Conservation (phyloP, 2,329 filamentous ascomycete species). For the Scorias spongiosa region DNA sequence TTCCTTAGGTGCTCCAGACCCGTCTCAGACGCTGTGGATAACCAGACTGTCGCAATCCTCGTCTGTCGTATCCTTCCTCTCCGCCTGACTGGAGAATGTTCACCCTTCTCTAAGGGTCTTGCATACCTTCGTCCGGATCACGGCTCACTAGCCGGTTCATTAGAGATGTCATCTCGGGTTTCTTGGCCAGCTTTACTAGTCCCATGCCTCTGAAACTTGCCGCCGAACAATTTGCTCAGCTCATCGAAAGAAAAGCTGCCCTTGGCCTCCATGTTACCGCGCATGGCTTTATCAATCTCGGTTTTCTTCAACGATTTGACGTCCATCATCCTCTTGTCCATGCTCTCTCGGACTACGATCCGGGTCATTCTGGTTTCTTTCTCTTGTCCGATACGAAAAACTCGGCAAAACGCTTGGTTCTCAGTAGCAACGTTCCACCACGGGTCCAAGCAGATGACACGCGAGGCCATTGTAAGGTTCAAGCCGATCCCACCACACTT, state of each 20-base stretch:
- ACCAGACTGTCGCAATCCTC: too few species aligned
- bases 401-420: conserved; percentile 47
- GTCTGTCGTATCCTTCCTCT: too few species aligned
- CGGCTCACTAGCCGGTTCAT: too few species aligned
- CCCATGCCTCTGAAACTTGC: too few species aligned
- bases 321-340: conserved; percentile 40
- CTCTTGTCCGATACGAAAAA: conserved; percentile 49
- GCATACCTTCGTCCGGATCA: too few species aligned
- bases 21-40: too few species aligned
- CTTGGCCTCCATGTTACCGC: conserved; percentile 23
- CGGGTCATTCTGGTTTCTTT: conserved; percentile 45
- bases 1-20: too few species aligned
- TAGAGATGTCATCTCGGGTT: too few species aligned
- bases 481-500: conserved; percentile 43
- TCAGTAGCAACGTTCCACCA: conserved; percentile 48
- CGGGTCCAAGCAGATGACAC: conserved; percentile 33
- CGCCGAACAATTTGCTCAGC: conserved; percentile 23
- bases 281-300: conserved; percentile 28
- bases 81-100: too few species aligned
- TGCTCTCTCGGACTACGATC: conserved; percentile 38
- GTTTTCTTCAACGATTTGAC: conserved; percentile 42
- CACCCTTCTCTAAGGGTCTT: too few species aligned
- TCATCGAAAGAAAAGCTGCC: conserved; percentile 23
- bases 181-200: too few species aligned
- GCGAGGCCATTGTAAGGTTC: conserved; percentile 42